Evolutionary conservation across 352 stramenopile species (phyloP).

Genomic region (Globisporangium alternatum): DNA sequence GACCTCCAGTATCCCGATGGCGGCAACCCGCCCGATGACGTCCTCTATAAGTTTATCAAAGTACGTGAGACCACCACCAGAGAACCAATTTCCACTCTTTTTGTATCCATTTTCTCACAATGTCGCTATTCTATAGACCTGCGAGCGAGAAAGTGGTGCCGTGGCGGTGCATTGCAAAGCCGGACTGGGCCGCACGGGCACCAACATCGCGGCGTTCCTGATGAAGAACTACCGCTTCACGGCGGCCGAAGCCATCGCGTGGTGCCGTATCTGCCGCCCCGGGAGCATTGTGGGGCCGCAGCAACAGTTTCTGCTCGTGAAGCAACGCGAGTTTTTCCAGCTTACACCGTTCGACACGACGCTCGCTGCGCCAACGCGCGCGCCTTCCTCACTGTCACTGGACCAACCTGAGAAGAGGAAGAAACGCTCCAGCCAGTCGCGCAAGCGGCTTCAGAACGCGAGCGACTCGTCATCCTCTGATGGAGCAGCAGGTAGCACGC

Average conservation of each 20-base stretch:
- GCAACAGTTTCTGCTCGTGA: slow-evolving; percentile 92
- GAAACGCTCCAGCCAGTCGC: neutral
- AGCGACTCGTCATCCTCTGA: neutral
- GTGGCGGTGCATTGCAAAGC: slow-evolving; percentile 98
- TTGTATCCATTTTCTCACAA: slow-evolving; percentile 5
- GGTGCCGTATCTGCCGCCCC: slow-evolving; percentile 93
- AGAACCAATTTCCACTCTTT: neutral
- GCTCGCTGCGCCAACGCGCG: neutral
- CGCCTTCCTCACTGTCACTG: neutral
- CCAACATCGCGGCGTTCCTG: slow-evolving; percentile 93
- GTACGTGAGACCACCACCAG: slow-evolving; percentile 31
- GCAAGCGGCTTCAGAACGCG: neutral
- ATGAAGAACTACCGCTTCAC: slow-evolving; percentile 96
- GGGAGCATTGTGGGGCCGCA: slow-evolving; percentile 94
- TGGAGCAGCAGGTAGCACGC: neutral
- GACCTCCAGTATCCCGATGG: slow-evolving; percentile 96
- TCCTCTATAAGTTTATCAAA: slow-evolving; percentile 83
- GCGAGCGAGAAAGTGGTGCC: slow-evolving; percentile 61
- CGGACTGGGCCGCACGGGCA: slow-evolving; percentile 94
- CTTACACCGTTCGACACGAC: neutral
- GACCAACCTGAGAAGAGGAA: neutral
- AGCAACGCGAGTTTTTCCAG: slow-evolving; percentile 60
- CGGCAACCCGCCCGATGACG: slow-evolving; percentile 77
- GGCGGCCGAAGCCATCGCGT: slow-evolving; percentile 93
- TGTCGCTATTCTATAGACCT: slow-evolving; percentile 24